A percentile compares a stretch with the other conserved stretches of the same genome.
These are phyloP conservation scores for Lachancea dasiensis DNA, from an alignment of 805 yeast genomes.

Conservation along the genomic window DNA sequence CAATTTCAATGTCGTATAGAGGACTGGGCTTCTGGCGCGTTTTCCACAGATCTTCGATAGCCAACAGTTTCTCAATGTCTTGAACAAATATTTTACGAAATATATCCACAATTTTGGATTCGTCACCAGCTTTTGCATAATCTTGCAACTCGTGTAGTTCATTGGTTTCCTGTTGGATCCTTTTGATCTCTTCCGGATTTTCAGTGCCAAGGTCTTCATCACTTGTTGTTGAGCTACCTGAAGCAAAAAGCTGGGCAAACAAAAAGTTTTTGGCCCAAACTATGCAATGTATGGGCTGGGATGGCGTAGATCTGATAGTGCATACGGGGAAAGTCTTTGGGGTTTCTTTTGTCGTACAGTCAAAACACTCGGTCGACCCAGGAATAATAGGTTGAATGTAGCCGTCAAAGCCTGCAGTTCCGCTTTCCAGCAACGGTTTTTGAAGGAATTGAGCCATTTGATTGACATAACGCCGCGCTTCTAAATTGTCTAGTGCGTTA, in stretches of 20 bases:
- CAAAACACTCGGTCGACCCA: slow-evolving; percentile 82
- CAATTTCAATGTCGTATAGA: slow-evolving; percentile 30
- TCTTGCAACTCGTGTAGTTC: slow-evolving; percentile 50
- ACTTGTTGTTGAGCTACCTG: slow-evolving; percentile 32
- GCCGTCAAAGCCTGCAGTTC: slow-evolving; percentile 93
- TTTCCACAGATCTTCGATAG: slow-evolving; percentile 74
- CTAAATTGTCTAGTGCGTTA: slow-evolving; percentile 91
- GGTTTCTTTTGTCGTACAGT: slow-evolving; percentile 78
- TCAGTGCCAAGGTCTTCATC: slow-evolving; percentile 51
- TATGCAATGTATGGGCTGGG: slow-evolving; percentile 91
- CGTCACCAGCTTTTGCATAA: slow-evolving; percentile 31
- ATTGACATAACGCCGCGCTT: slow-evolving; percentile 88
- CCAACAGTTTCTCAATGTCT: slow-evolving; percentile 73
- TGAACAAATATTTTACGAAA: slow-evolving; percentile 54
- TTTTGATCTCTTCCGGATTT: slow-evolving; percentile 57
- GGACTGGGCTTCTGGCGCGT: slow-evolving; percentile 65
- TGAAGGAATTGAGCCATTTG: slow-evolving; percentile 66
- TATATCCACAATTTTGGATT: slow-evolving; percentile 37
- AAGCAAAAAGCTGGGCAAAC: slow-evolving; percentile 72
- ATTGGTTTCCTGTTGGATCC: slow-evolving; percentile 59
- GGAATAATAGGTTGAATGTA: slow-evolving; percentile 91
- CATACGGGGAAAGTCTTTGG: slow-evolving; percentile 94
- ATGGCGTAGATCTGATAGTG: slow-evolving; percentile 94
- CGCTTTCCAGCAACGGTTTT: slow-evolving; percentile 83
- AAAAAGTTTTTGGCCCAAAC: slow-evolving; percentile 96